These are phyloP conservation scores for Ceratorhiza oryzae-sativae DNA, from an alignment of 1,284 basidiomycete genomes.

Conservation along the genomic window DNA sequence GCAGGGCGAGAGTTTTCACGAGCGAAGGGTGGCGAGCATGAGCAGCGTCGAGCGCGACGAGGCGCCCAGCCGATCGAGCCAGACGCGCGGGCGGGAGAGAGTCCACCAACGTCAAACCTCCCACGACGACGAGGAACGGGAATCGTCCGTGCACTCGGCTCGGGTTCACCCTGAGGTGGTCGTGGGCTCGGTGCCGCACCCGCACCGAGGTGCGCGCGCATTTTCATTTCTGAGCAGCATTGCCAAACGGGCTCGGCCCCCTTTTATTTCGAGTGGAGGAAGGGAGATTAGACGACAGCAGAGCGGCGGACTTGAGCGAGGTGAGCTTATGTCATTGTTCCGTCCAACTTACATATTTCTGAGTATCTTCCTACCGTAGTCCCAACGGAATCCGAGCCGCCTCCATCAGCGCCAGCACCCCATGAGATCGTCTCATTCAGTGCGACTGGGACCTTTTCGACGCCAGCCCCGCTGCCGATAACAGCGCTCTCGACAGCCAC, in stretches of 20 bases:
- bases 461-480: neutral
- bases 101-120: neutral
- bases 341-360: neutral
- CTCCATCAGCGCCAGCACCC: neutral
- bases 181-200: neutral
- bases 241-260: constrained; percentile 6
- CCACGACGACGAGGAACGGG: neutral
- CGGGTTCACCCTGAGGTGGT: neutral
- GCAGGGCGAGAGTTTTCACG: constrained; percentile 17
- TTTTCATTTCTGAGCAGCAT: constrained; percentile 19
- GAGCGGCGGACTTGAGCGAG: neutral
- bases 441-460: neutral
- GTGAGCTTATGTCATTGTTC: neutral
- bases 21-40: neutral
- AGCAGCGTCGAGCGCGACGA: constrained; percentile 26
- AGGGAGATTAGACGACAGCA: neutral
- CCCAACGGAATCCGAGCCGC: neutral
- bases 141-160: neutral
- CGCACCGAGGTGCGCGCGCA: neutral
- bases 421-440: neutral
- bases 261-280: neutral
- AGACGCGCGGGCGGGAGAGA: neutral
- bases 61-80: neutral
- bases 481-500: constrained; percentile 6
- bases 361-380: neutral